Conservation (phyloP, 352 stramenopile genomes). For the Globisporangium cederbergense region DNA sequence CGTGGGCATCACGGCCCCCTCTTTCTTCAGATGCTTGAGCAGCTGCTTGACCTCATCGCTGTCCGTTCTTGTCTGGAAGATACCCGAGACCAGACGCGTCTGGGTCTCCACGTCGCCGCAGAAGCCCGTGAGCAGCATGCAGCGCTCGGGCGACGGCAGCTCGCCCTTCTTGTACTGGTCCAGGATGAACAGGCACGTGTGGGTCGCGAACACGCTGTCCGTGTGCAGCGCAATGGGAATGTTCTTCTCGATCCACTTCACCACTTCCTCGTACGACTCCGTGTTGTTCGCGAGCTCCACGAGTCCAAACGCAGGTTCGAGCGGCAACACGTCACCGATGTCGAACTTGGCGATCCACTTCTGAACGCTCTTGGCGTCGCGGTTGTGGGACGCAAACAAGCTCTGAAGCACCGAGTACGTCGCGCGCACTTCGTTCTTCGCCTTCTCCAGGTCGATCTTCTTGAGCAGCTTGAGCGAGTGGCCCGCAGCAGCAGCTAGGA, state of each 20-base stretch:
- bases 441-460: slow-evolving; percentile 32
- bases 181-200: slow-evolving; percentile 70
- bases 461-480: slow-evolving; percentile 48
- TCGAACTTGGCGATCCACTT: slow-evolving; percentile 67
- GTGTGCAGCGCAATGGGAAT: slow-evolving; percentile 46
- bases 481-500: slow-evolving; percentile 51
- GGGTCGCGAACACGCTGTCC: slow-evolving; percentile 57
- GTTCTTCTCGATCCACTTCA: slow-evolving; percentile 52
- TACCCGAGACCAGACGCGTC: slow-evolving; percentile 50
- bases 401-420: slow-evolving; percentile 57
- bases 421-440: slow-evolving; percentile 43
- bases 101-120: slow-evolving; percentile 64
- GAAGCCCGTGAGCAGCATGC: slow-evolving; percentile 72
- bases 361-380: slow-evolving; percentile 46
- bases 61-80: slow-evolving; percentile 63
- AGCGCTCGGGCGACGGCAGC: slow-evolving; percentile 51
- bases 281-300: slow-evolving; percentile 40
- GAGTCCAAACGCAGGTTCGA: slow-evolving; percentile 59
- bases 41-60: slow-evolving; percentile 66
- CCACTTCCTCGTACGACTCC: slow-evolving; percentile 45
- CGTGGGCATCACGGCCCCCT: slow-evolving; percentile 40
- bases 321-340: slow-evolving; percentile 46
- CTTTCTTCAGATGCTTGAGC: slow-evolving; percentile 67
- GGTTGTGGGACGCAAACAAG: slow-evolving; percentile 53
- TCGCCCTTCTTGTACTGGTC: slow-evolving; percentile 39